Evolutionary conservation across 2,329 filamentous ascomycete genomes (phyloP), one percentile per base, ranked within the genome.

Genomic region (Microcera coccophila): DNA sequence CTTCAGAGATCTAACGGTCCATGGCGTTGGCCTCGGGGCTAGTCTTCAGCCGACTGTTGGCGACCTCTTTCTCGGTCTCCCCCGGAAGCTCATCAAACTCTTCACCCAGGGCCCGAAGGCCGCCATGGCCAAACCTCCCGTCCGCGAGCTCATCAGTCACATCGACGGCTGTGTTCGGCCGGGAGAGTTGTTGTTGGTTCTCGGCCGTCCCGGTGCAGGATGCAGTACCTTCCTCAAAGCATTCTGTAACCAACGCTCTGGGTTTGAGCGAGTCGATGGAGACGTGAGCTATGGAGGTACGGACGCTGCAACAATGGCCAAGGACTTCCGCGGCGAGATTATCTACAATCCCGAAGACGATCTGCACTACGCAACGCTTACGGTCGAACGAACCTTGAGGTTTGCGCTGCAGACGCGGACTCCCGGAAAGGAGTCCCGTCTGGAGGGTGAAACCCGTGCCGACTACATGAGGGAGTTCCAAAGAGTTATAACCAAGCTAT

Each of bases 181-280:
- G 0, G 85, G 83, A 4, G 82, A 87, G 60, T 80, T 87, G 75
- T 63, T 85, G 0, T 66, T 87, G 0, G 82, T 87, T 0, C 70
- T 87, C 0, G 84, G 84, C 2, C 72, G 82, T 0, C 84, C 84
- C 0, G 84, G 83, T 0, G 71, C 81, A 1, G 83, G 84, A 16
- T 89, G 85, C 58, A 85, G 82, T 1, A 85, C 84, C 0, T 74
- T 89, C 16, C 70, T 89, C 31, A 88, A 86, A 54, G 74, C 80
- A 0, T 81, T 90, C 44, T 80, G 82, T 20, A 90, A 90, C 58
- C 78, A 88, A 53, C 73, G 84, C 4, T 73, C 72, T 3, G 73
- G 77, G 1, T 90, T 82, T 48, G 79, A 79, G 4, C 71, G 66
- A 1, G 80, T 90, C 2, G 68, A 75, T 2, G 86, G 86, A 3